Base-by-base conservation (phyloP, 257 asterid genomes). In the Paraleonurus japonicus region DNA sequence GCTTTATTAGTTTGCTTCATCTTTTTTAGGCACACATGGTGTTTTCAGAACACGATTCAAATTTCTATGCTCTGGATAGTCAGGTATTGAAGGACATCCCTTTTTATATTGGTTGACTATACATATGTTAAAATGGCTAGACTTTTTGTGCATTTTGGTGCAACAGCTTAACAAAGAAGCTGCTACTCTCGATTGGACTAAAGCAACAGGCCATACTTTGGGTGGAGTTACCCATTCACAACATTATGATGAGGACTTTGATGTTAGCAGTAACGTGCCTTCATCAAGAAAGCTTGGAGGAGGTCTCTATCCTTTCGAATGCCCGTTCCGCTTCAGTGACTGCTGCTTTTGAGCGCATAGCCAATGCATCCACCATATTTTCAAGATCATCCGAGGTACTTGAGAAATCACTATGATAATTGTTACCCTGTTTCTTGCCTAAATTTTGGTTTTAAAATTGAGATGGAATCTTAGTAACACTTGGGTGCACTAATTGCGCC, bases 161-260 rank as follows among this genome's bases (percentile, higher is more conserved):
- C 47, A 55, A 76, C 95, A 94, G 99, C 95, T 94, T 43, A 91
- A 86, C 76, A 76, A 86, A 76, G 99, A 94, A 72, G 96, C 97
- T 69, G 83, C 84, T 74, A 54, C 75, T 61, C 86, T 94, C 75
- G 96, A 94, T 81, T 94, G 99, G 97, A 86, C 96, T 65, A 89
- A 85, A 76, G 81, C 96, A 74, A 88, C 77, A 63, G 88, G 96
- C 75, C 88, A 91, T 75, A 81, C 85, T 16, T 76, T 94, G 80
- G 84, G 65, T 72, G 85, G 87, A 73, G 68, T 48, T 43, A 23
- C 73, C 57, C 75, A 59, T 76, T 78, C 78, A 57, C 67, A 69
- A 32, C 70, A 76, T 20, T 58, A 79, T 75, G 95, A 82, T 22
- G 88, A 82, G 50, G 90, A 81, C 55, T 70, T 80, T 47, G 85